Base-by-base conservation (phyloP, 2,329 filamentous ascomycete species). In the Talaromyces amestolkiae region DNA sequence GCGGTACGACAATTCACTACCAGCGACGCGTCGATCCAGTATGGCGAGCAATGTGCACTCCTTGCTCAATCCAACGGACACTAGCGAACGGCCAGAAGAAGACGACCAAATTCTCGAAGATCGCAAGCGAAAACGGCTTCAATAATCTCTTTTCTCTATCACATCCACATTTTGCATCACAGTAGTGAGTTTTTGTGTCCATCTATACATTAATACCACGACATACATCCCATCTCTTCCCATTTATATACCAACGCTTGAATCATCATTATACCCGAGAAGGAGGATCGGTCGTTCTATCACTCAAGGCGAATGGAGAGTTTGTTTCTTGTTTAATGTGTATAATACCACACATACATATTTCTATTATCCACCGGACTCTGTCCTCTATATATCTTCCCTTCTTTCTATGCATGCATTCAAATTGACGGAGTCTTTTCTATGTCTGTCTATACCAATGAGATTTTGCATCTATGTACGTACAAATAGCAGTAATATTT, bases 41-140 rank as follows among this genome's bases (percentile, higher is more conserved):
- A 90, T 91, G 88, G 88, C 88, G 7, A 89, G 87, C 69, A 90
- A 88, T 70, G 85, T 89, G 24, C 87, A 89, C 73, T 87, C 84
- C 6, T 76, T 91, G 27, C 80, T 91, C 0, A 91, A 91, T 69
- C 89, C 88, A 6, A 86, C 88, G 15, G 87, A 89, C 69, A 90
- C 88, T 1, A 86, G 85, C 1, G 88, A 90, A 75, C 77, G 87
- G 66, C 85, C 86, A 22, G 87, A 88, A 54, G 87, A 89, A 72
- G 87, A 90, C 65, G 82, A 87, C 65, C 80, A 82, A 53, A 63
- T 82, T 63, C 76, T 78, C 58, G 86, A 88, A 22, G 86, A 89
- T 66, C 80, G 87, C 67, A 89, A 89, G 78, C 81, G 87, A 69
- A 88, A 88, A 78, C 78, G 85, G 71, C 66, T 85, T 68, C 76